Conservation (phyloP, 2,329 filamentous ascomycete species). For the Exserohilum turcica region DNA sequence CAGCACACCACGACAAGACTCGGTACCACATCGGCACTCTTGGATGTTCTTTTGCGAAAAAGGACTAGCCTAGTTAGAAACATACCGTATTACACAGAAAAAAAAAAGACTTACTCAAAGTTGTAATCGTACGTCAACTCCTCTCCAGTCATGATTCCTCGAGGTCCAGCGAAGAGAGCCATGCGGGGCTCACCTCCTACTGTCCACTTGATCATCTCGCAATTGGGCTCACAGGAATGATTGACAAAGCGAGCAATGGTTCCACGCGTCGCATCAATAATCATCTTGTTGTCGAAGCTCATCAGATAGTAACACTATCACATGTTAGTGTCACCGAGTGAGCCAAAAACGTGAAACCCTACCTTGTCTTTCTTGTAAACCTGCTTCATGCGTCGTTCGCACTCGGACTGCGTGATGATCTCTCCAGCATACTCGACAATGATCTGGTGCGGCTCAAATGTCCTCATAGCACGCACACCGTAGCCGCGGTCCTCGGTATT, state of each 20-base stretch:
- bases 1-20: conserved; percentile 65
- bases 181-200: conserved; percentile 92
- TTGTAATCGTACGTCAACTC: conserved; percentile 95
- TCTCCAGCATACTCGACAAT: conserved; percentile 99
- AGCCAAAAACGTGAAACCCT: conserved; percentile 36
- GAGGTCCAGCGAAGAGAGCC: conserved; percentile 91
- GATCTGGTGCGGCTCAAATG: conserved; percentile 87
- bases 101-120: conserved; percentile 61
- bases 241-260: conserved; percentile 98
- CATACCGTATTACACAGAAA: not conserved
- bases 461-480: conserved; percentile 87
- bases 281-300: conserved; percentile 98
- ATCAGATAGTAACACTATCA: conserved; percentile 93
- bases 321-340: conserved; percentile 20
- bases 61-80: conserved; percentile 31
- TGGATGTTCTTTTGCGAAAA: conserved; percentile 66
- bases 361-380: conserved; percentile 94
- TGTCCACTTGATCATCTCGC: conserved; percentile 97
- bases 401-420: conserved; percentile 94
- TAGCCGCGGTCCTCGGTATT: conserved; percentile 88
- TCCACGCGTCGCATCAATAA: conserved; percentile 94
- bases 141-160: conserved; percentile 89
- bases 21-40: conserved; percentile 65
- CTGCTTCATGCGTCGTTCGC: conserved; percentile 89
- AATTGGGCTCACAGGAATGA: conserved; percentile 95